A percentile compares a stretch with the other conserved stretches of the same genome.
phyloP scores from a whole-genome alignment of 2,329 filamentous ascomycete genomes.

The Calonectria hongkongensis region DNA sequence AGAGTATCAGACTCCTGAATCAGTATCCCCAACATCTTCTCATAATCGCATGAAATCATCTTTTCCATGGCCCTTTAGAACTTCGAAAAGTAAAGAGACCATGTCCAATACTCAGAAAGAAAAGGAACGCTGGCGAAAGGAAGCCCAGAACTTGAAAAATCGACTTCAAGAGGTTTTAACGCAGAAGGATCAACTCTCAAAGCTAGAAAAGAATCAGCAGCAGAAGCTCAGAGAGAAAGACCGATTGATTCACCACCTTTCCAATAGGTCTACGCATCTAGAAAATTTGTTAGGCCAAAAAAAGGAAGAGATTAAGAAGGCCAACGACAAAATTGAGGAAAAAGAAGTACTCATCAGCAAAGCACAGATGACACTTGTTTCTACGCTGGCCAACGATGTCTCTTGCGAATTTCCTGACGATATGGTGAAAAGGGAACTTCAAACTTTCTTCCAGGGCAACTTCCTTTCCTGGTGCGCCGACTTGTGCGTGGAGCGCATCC shows the following conservation, averaged over 20 bases:
- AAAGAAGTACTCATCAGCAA: conserved; percentile 11
- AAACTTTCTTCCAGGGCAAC: conserved; percentile 9
- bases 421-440: conserved; percentile 5
- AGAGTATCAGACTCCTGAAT: background rate
- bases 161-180: no score
- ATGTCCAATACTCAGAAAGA: no score
- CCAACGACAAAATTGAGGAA: background rate
- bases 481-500: background rate
- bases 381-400: background rate
- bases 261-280: no score
- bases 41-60: no score
- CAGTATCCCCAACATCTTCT: background rate
- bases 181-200: background rate
- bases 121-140: no score
- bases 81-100: background rate
- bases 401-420: conserved; percentile 22
- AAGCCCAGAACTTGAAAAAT: no score
- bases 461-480: conserved; percentile 28
- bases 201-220: background rate
- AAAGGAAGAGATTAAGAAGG: background rate
- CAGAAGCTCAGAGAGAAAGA: background rate
- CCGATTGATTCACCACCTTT: background rate
- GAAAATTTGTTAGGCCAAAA: background rate
- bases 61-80: background rate
- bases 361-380: conserved; percentile 14